Conservation (phyloP, 331 rosid genomes). For the Malus hybrid region DNA sequence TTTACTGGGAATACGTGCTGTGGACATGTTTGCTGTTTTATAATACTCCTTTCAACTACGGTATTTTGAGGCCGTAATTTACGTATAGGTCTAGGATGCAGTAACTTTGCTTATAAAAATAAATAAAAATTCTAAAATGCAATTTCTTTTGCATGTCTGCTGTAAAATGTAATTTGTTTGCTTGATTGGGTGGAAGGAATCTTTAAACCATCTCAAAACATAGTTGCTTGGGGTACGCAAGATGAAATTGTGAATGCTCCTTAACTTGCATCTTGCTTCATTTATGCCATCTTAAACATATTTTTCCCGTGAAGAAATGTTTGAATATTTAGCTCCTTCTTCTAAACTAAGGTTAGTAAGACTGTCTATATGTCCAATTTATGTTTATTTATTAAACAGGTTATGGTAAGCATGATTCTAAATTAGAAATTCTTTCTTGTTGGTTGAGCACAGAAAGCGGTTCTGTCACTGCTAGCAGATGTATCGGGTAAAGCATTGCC, state of each 20-base stretch:
- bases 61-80: not conserved
- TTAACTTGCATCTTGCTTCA: not conserved
- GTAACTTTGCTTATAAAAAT: not conserved
- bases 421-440: conserved; percentile 25
- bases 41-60: not conserved
- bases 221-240: not conserved
- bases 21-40: not conserved
- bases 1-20: not conserved
- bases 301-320: too few species aligned
- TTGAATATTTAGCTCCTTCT: not conserved
- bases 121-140: not conserved
- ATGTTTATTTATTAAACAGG: conserved; percentile 1
- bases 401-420: conserved; percentile 9
- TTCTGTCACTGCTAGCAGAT: conserved; percentile 70
- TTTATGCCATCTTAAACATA: not conserved
- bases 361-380: not conserved
- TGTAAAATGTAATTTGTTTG: not conserved
- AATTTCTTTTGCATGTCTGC: not conserved
- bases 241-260: not conserved
- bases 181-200: not conserved
- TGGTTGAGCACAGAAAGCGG: conserved; percentile 83
- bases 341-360: not conserved
- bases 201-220: not conserved
- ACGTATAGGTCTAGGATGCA: not conserved
- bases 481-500: conserved; percentile 41